These are phyloP conservation scores for Lipomyces yamadae DNA, from an alignment of 805 yeast genomes.

Conservation along the genomic window DNA sequence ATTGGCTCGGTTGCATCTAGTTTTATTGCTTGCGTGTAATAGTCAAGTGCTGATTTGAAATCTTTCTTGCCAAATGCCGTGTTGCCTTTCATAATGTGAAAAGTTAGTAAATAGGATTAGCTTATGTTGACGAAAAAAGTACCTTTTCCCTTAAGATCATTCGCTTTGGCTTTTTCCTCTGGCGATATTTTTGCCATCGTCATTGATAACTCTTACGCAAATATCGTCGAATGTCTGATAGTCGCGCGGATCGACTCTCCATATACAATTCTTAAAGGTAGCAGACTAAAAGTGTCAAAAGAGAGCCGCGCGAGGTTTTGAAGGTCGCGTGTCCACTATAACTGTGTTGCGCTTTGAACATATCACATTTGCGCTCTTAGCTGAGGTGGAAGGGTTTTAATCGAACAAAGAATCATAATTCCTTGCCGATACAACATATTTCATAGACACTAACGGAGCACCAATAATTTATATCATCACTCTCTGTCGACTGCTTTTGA, in stretches of 20 bases:
- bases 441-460: not conserved
- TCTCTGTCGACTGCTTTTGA: not conserved
- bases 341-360: not conserved
- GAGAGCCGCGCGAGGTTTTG: not conserved
- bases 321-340: not conserved
- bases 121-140: not conserved
- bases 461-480: not conserved
- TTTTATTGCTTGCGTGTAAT: slow-evolving; percentile 61
- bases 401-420: too few species aligned
- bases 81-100: slow-evolving; percentile 52
- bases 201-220: not conserved
- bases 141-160: slow-evolving; percentile 17
- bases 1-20: slow-evolving; percentile 58
- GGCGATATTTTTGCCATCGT: not conserved
- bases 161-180: not conserved
- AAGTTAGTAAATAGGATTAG: not conserved
- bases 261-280: too few species aligned
- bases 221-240: not conserved
- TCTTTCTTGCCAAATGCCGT: slow-evolving; percentile 54
- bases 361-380: not conserved
- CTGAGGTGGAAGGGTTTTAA: too few species aligned
- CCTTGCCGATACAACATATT: not conserved
- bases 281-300: not conserved
- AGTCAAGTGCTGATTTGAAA: slow-evolving; percentile 56
- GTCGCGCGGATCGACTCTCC: not conserved